Base-by-base conservation (phyloP, 148 eudicot species). In the Spergularia bocconei region DNA sequence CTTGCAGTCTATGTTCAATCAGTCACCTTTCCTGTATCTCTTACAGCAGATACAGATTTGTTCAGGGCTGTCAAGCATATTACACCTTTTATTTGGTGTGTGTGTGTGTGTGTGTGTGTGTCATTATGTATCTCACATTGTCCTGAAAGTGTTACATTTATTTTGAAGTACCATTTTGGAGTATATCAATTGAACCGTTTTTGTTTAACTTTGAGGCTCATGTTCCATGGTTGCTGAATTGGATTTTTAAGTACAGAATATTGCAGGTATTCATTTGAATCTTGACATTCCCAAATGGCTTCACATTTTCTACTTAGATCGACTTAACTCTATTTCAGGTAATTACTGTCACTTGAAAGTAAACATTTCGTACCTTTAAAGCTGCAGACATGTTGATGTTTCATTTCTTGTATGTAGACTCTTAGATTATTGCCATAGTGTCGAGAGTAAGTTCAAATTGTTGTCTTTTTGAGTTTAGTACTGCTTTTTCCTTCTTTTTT, bases 221-320 rank as follows among this genome's bases (percentile, higher is more conserved):
- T 44, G 20, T 16, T 39, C 67, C 14, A 51, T 69, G 62, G 64
- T 78, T 71, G 19, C 76, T 76, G 77, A 78, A 59, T 64, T 79
- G 72, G 73, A 77, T 71, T 72, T 80, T 72, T 62, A 69, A 76
- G 64, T 88, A 83, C 89, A 93, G 98, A 85, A 88, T 69, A 84
- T 93, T 88, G 85, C 97, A 81, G 98, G 98, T 52, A 86, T 91
- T 73, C 88, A 88, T 82, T 65, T 93, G 84, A 87, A 91, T 81
- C 89, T 93, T 83, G 98, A 93, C 73, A 74, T 88, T 79, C 94
- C 88, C 16, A 88, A 90, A 81, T 93, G 97, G 92, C 83, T 91
- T 29, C 91, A 51, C 54, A 80, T 93, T 78, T 85, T 90, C 73
- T 90, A 87, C 80, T 74, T 93, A 81, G 98, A 93, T 81, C 85